Evolutionary conservation across 2,329 filamentous ascomycete species (phyloP).

Genomic region (Byssothecium circinans): DNA sequence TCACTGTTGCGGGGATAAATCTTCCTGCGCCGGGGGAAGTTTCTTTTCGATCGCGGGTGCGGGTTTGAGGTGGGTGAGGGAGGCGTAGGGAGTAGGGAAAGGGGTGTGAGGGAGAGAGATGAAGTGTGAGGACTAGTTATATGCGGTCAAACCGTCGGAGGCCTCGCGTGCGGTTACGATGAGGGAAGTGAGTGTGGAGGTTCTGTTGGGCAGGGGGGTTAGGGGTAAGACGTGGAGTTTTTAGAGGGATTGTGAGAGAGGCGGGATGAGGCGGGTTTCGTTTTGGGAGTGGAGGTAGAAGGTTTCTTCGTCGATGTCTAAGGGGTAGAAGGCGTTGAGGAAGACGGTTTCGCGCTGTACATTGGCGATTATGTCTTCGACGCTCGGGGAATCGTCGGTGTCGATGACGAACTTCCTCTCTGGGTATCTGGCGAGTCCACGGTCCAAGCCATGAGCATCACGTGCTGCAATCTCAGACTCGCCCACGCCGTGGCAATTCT

Average conservation of each 20-base stretch:
- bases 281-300: slow-evolving; percentile 50
- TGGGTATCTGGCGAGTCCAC: slow-evolving; percentile 16
- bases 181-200: slow-evolving; percentile 38
- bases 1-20: slow-evolving; percentile 46
- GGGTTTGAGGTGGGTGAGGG: not conserved
- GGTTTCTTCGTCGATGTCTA: slow-evolving; percentile 35
- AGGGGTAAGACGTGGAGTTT: slow-evolving; percentile 46
- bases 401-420: slow-evolving; percentile 35
- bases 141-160: slow-evolving; percentile 48
- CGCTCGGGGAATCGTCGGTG: slow-evolving; percentile 8
- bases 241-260: no score
- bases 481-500: slow-evolving; percentile 47
- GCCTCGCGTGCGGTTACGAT: slow-evolving; percentile 50
- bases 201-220: slow-evolving; percentile 21
- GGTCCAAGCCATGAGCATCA: slow-evolving; percentile 42
- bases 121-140: slow-evolving; percentile 49
- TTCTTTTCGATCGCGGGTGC: slow-evolving; percentile 23
- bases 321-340: slow-evolving; percentile 41
- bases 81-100: no score
- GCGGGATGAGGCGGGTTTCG: slow-evolving; percentile 43
- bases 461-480: slow-evolving; percentile 43
- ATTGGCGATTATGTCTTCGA: slow-evolving; percentile 33
- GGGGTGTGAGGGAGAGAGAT: no score
- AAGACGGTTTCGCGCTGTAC: slow-evolving; percentile 40
- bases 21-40: slow-evolving; percentile 51